phyloP scores from a whole-genome alignment of 2,329 filamentous ascomycete species.

The Aspergillus sp. region DNA sequence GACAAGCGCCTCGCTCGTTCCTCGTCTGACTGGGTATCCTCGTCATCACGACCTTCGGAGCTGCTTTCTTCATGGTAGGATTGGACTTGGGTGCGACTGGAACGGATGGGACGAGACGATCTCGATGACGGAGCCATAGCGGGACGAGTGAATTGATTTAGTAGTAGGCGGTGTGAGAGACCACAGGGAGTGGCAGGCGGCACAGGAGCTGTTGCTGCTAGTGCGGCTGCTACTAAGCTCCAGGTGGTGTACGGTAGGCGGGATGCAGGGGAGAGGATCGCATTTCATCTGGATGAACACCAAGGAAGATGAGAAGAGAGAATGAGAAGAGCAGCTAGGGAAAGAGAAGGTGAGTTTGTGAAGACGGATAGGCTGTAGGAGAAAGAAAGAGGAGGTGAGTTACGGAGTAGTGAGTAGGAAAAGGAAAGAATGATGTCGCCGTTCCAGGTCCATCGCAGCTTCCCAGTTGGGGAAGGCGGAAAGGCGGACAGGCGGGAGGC shows the following conservation, averaged over 20 bases:
- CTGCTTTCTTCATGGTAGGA: slow-evolving; percentile 43
- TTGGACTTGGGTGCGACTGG: slow-evolving; percentile 36
- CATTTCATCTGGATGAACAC: not conserved
- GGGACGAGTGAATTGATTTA: not conserved
- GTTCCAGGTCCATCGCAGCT: not conserved
- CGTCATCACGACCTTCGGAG: slow-evolving; percentile 30
- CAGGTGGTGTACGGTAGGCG: not conserved
- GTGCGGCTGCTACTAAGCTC: not conserved
- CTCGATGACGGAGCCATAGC: slow-evolving; percentile 33
- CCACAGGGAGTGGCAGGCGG: slow-evolving; percentile 10
- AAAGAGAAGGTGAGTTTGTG: not conserved
- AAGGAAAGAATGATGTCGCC: slow-evolving; percentile 12
- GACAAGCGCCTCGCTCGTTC: slow-evolving; percentile 21
- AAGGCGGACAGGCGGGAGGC: slow-evolving; percentile 7
- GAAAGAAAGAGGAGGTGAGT: not conserved
- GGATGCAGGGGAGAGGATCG: not conserved
- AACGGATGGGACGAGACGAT: slow-evolving; percentile 37
- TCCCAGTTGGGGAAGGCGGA: not conserved
- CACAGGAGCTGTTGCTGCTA: slow-evolving; percentile 18
- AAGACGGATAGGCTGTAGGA: not conserved
- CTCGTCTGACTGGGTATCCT: slow-evolving; percentile 16
- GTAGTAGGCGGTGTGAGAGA: slow-evolving; percentile 10
- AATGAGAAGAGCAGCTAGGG: not conserved
- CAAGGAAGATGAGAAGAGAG: no score
- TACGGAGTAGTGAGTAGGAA: not conserved